Conservation (phyloP, 108 stramenopile species). For the Fragilaria crotonensis region DNA sequence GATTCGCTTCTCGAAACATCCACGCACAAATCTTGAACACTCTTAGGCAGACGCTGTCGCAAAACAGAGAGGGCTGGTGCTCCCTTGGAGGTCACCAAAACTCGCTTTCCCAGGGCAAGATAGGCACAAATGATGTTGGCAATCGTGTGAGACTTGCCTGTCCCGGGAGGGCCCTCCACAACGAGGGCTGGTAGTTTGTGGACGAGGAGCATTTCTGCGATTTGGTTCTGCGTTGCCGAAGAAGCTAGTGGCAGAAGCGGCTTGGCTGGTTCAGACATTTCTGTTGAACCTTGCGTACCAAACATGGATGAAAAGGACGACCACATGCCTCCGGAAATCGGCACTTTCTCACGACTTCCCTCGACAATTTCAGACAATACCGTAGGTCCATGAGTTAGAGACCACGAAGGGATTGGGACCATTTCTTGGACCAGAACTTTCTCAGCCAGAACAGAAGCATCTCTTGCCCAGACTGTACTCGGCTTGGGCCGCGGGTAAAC, state of each 20-base stretch:
- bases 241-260: conserved; percentile 37
- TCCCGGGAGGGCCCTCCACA: conserved; percentile 47
- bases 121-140: conserved; percentile 57
- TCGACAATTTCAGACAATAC: no score
- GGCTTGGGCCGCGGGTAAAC: conserved; percentile 35
- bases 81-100: conserved; percentile 48
- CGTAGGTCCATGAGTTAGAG: conserved; percentile 44
- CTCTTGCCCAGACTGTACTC: conserved; percentile 45
- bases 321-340: not conserved
- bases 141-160: conserved; percentile 40
- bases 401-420: conserved; percentile 34
- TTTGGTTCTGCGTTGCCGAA: conserved; percentile 44
- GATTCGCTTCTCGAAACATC: conserved; percentile 37
- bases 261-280: no score
- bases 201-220: conserved; percentile 35
- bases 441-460: conserved; percentile 37
- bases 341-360: not conserved
- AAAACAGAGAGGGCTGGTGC: conserved; percentile 51
- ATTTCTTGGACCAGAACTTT: conserved; percentile 4
- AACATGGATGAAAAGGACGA: not conserved
- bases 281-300: not conserved
- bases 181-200: conserved; percentile 39
- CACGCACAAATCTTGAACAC: conserved; percentile 43
- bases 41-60: conserved; percentile 33
- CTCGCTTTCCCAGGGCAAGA: conserved; percentile 52